Conservation (phyloP, 2,329 filamentous ascomycete species). For the Clarireedia homoeocarpa region DNA sequence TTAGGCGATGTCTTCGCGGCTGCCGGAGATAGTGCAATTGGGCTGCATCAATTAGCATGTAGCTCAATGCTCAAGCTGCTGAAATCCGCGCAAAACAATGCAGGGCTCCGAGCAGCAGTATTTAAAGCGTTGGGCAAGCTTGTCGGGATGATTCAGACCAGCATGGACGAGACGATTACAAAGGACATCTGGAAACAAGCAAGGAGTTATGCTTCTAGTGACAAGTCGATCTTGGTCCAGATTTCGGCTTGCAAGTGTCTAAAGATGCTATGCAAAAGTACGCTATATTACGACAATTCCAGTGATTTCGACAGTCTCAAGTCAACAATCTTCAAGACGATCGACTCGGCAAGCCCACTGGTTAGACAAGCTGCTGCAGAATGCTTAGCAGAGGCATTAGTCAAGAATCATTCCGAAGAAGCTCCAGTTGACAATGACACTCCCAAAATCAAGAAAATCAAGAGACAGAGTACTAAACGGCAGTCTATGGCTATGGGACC, state of each 20-base stretch:
- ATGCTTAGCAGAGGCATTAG: conserved; percentile 73
- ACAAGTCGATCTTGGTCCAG: conserved; percentile 79
- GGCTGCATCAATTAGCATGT: conserved; percentile 68
- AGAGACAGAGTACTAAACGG: conserved; percentile 53
- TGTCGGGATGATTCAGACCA: conserved; percentile 62
- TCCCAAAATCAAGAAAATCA: conserved; percentile 59
- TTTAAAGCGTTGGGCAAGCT: conserved; percentile 72
- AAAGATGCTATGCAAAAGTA: conserved; percentile 62
- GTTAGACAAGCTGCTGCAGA: conserved; percentile 83
- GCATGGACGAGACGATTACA: conserved; percentile 77
- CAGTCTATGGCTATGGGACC: conserved; percentile 37
- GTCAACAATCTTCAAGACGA: conserved; percentile 72
- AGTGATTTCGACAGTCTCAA: conserved; percentile 88
- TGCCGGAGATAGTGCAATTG: conserved; percentile 90
- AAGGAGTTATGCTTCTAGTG: conserved; percentile 64
- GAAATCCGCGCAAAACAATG: conserved; percentile 71
- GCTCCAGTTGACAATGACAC: conserved; percentile 41
- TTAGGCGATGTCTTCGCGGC: conserved; percentile 82
- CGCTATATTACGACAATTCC: conserved; percentile 77
- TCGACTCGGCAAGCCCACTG: conserved; percentile 67
- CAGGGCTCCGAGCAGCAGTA: conserved; percentile 71
- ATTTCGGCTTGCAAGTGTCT: conserved; percentile 73
- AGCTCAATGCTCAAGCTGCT: conserved; percentile 67
- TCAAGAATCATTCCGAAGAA: conserved; percentile 68
- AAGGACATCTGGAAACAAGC: conserved; percentile 91